These are phyloP conservation scores for Saprolegnia parasitica DNA, from an alignment of 352 stramenopile species.

Conservation along the genomic window DNA sequence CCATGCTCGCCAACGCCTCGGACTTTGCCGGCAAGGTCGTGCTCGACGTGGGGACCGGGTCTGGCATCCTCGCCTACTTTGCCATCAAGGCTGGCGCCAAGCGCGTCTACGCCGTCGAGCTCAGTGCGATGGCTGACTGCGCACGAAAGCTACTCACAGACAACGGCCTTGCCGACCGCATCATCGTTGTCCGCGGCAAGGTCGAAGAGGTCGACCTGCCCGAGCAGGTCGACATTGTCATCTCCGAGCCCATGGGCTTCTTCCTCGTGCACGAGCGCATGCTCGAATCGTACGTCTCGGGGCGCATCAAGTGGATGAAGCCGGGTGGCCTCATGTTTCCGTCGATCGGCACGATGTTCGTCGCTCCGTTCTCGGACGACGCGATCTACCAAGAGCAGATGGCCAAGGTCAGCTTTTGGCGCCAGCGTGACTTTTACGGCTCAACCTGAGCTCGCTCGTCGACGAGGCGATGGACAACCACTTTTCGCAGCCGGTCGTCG, in stretches of 20 bases:
- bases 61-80: conserved; percentile 98
- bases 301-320: conserved; percentile 93
- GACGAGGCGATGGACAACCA: conserved; percentile 96
- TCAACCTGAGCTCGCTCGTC: conserved; percentile 92
- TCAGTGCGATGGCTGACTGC: conserved; percentile 98
- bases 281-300: conserved; percentile 96
- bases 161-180: conserved; percentile 94
- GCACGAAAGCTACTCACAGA: conserved; percentile 90
- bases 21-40: conserved; percentile 98
- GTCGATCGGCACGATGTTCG: conserved; percentile 95
- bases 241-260: conserved; percentile 99
- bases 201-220: conserved; percentile 96
- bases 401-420: conserved; percentile 91
- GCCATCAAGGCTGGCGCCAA: conserved; percentile 95
- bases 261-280: conserved; percentile 99
- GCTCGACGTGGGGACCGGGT: conserved; percentile 98
- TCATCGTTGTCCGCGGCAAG: conserved; percentile 96
- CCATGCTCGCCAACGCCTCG: conserved; percentile 94
- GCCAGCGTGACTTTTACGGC: conserved; percentile 95
- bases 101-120: conserved; percentile 93
- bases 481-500: conserved; percentile 94
- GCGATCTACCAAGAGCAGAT: conserved; percentile 91
- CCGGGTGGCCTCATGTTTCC: conserved; percentile 95
- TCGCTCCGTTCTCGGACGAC: conserved; percentile 94
- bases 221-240: conserved; percentile 97